Evolutionary conservation across 2,329 filamentous ascomycete species (phyloP), one percentile per base, ranked within the genome.

Genomic region (Alternaria postmessia): DNA sequence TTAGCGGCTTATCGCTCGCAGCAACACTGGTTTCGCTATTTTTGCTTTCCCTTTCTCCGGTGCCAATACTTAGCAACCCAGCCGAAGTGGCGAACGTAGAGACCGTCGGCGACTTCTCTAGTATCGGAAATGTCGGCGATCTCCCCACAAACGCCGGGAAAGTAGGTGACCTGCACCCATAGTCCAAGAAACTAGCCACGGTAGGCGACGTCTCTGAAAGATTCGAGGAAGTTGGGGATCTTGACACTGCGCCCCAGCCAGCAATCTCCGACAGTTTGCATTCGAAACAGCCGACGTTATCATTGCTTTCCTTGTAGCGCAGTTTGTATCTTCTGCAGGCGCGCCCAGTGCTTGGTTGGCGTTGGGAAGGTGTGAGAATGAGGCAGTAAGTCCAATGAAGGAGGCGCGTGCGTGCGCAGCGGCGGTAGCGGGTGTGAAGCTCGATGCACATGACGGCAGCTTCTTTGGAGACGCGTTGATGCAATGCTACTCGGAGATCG

Each of bases 341-440:
- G 36, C 42, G 51, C n/a, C 64, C 63, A 14, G 56, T 58, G 14
- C 28, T 26, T 2, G 59, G 51, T 2, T 52, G 36, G 12, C 60
- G 51, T 18, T 47, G 16, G 20, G 28, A 18, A 4, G 54, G 54
- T 1, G 52, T 34, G 32, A 64, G 39, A 3, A 62, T 48, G 51
- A 53, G 32, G 54, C 67, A 68, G 51, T 70, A 67, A 22, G 62
- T 42, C 67, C 65, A 67, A 28, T 43, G 22, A 5, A 44, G 46
- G 30, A 62, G 49, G 22, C 38, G 51, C 2, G 60, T 59, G 59
- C 67, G 67, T 3, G 11, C 14, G 58, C 67, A 70, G 54, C 26
- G 60, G 14, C 57, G 60, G 56, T 62, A 62, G 22, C 43, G 48
- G 32, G 26, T 44, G 44, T 63, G 47, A 8, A 22, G 34, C 51